Evolutionary conservation across 257 asterid genomes (phyloP), one percentile per base, ranked within the genome.

Genomic region (Mentha longifolia): DNA sequence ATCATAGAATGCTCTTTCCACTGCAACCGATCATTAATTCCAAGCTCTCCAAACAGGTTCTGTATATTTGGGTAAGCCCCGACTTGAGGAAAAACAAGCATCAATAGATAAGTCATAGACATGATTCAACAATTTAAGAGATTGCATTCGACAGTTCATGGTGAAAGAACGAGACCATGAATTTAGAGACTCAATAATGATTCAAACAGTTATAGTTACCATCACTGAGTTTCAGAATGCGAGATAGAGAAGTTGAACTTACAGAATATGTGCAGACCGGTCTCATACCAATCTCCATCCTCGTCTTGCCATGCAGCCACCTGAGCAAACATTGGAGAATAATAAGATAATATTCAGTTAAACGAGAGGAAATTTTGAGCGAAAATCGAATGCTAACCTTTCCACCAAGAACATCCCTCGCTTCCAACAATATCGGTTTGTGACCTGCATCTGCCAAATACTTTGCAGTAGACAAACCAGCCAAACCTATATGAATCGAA

Each of bases 1-100:
- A 91, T 95, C 99, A 95, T 95, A 20, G 99, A 92, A 65, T 95
- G 99, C 80, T 92, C 99, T 77, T 95, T 95, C 99, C 99, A 95
- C 67, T 95, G 99, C 79, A 95, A 74, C 46, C 99, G 95, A 58
- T 95, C 97, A 13, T 89, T 86, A 54, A 95, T 89, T 42, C 98
- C 98, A 35, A 95, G 87, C 80, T 95, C 98, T n/a, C 99, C 96
- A 65, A 95, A 95, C 70, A 95, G 87, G 84, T 89, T 95, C 96
- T 95, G 99, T 33, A 95, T 43, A 85, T 95, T 95, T 73, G 99
- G 99, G 95, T 95, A 92, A 20, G 99, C 99, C 88, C 99, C 99
- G 76, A 95, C 99, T 95, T 78, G 58, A 76, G 62, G 67, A 67
- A 83, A 84, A 84, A 64, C 80, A 79, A 86, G 76, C 61, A 83